Conservation (phyloP, 2,329 filamentous ascomycete genomes). For the Lasiodiplodia sp. region DNA sequence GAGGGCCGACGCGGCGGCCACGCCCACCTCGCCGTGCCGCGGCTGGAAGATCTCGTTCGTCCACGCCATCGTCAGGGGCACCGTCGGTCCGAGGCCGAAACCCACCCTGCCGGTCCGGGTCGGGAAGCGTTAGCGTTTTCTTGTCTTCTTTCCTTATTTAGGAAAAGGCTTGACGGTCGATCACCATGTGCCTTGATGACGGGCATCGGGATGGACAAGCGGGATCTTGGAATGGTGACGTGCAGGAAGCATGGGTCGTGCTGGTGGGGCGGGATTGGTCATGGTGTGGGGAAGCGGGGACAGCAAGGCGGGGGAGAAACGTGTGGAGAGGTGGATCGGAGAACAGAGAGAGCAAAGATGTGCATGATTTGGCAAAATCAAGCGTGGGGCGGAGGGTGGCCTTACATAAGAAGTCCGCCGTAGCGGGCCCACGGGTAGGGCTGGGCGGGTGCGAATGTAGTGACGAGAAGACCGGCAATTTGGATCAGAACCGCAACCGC, state of each 20-base stretch:
- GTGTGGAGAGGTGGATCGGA: constrained; percentile 16
- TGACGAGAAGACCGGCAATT: constrained; percentile 80
- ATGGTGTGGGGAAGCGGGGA: neutral
- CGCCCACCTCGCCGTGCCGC: constrained; percentile 88
- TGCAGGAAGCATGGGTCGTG: neutral
- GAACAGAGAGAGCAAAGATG: constrained; percentile 4
- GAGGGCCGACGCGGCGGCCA: constrained; percentile 83
- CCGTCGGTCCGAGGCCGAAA: constrained; percentile 88
- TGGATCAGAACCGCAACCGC: constrained; percentile 77
- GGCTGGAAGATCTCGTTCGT: constrained; percentile 88
- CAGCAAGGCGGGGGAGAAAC: neutral
- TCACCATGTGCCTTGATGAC: neutral
- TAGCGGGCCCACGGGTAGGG: constrained; percentile 82
- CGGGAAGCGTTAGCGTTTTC: neutral
- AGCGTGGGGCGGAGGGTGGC: constrained; percentile 20
- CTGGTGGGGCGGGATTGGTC: neutral
- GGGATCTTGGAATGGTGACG: neutral
- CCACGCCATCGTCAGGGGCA: constrained; percentile 95
- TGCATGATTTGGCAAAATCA: neutral
- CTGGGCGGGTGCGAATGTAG: constrained; percentile 73
- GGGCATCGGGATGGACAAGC: neutral
- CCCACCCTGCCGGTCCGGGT: constrained; percentile 65
- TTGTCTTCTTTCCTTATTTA: neutral
- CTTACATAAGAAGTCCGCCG: constrained; percentile 71
- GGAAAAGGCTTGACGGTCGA: neutral